Evolutionary conservation across 2,329 filamentous ascomycete genomes (phyloP).

Genomic region (Pestalotiopsis sp.): DNA sequence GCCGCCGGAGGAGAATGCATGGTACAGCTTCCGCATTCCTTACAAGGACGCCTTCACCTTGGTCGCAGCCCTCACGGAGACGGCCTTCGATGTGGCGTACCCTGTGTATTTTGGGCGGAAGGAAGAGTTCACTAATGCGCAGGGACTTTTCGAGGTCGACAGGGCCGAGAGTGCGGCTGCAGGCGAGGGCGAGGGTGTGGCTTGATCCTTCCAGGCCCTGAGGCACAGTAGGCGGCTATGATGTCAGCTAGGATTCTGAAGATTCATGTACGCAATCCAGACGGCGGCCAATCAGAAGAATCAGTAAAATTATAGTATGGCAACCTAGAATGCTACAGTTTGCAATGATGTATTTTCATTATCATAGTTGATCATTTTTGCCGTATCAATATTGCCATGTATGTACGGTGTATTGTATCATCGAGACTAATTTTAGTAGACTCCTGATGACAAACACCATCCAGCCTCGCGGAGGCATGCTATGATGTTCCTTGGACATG

Average conservation of each 20-base stretch:
- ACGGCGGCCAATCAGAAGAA: neutral
- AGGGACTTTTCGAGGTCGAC: slow-evolving; percentile 15
- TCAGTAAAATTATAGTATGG: neutral
- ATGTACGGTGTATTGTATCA: neutral
- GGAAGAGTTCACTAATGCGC: slow-evolving; percentile 12
- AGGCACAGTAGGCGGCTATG: neutral
- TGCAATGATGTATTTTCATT: neutral
- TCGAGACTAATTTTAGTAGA: neutral
- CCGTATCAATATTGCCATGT: neutral
- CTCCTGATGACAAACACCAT: neutral
- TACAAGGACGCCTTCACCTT: slow-evolving; percentile 7
- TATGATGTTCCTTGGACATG: neutral
- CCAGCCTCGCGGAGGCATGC: too few species aligned
- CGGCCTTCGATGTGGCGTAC: slow-evolving; percentile 11
- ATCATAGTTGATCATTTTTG: neutral
- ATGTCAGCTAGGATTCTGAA: neutral
- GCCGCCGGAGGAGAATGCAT: slow-evolving; percentile 6
- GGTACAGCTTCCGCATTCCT: slow-evolving; percentile 13
- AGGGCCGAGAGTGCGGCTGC: slow-evolving; percentile 3
- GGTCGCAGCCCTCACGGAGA: neutral
- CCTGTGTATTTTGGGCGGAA: slow-evolving; percentile 15
- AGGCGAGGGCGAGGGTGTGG: neutral
- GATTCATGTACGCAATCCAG: neutral
- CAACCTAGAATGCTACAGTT: neutral
- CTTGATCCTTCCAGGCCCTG: neutral